Evolutionary conservation across 1,284 basidiomycete genomes (phyloP).

Genomic region (Flammula alnicola): DNA sequence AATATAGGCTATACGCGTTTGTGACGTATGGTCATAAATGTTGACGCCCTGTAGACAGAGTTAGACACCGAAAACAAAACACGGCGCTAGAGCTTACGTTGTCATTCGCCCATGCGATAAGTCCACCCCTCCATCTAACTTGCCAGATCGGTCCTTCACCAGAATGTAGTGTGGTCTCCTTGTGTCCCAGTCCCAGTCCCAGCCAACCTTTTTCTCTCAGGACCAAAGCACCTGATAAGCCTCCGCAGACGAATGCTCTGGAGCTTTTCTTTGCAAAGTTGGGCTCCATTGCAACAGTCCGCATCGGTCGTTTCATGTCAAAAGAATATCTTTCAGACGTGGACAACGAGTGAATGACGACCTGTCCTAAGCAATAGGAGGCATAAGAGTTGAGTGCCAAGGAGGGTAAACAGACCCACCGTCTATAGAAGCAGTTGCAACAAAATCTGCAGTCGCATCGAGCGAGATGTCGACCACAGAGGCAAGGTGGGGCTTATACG

Average conservation of each 20-base stretch:
- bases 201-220: slow-evolving; percentile 97
- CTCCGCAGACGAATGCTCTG: slow-evolving; percentile 92
- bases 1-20: slow-evolving; percentile 87
- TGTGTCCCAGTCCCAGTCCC: too few species aligned
- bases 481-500: slow-evolving; percentile 92
- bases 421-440: slow-evolving; percentile 93
- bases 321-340: slow-evolving; percentile 86
- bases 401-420: slow-evolving; percentile 56
- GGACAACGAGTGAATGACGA: slow-evolving; percentile 86
- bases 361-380: slow-evolving; percentile 66
- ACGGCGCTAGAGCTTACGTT: slow-evolving; percentile 50
- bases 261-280: slow-evolving; percentile 83
- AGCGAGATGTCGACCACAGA: slow-evolving; percentile 87
- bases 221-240: slow-evolving; percentile 87
- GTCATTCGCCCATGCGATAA: slow-evolving; percentile 98
- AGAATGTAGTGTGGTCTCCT: slow-evolving; percentile 84
- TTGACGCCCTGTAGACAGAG: slow-evolving; percentile 76
- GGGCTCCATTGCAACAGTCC: slow-evolving; percentile 90
- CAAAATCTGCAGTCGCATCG: slow-evolving; percentile 87
- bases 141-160: slow-evolving; percentile 97
- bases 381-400: slow-evolving; percentile 12
- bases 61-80: background rate
- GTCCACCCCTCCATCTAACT: slow-evolving; percentile 81
- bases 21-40: slow-evolving; percentile 86
- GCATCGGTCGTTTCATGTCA: slow-evolving; percentile 93